Base-by-base conservation (phyloP, 768 basidiomycete species). In the Naganishia friedmannii region DNA sequence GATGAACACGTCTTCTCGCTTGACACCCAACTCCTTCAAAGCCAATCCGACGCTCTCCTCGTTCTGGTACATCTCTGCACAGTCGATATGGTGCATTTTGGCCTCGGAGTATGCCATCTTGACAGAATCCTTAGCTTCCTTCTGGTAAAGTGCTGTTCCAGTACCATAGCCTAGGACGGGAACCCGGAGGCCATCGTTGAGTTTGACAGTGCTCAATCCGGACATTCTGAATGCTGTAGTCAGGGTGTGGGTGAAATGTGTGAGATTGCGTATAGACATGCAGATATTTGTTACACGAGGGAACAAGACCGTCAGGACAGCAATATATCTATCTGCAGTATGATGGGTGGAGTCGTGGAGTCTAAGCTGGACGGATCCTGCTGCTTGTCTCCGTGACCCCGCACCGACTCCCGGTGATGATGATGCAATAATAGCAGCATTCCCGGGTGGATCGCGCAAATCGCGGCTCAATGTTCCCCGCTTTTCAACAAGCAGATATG, bases 1-100 rank as follows among this genome's bases (percentile, higher is more conserved):
- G 73, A 90, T 83, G 78, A 84, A 90, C 12, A 90, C 77, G 60
- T 76, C 60, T 54, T 79, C 76, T 31, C 80, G 53, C 2, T 74
- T 56, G 10, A 79, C 57, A 2, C 74, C 77, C 69, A 71, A 74
- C 29, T 74, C 56, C 48, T 73, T 72, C 26, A 83, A 65, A 0
- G 78, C 82, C 6, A 72, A 60, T 1, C 82, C 81, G 17, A 82
- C 73, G 9, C 73, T 74, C 5, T 65, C 71, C 55, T 78, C 77
- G 69, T 81, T 83, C 3, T 53, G 67, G 67, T 84, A 83, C 46
- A 70, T 77, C 70, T 8, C 80, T n/a, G 70, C 65, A 51, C 60
- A 71, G 19, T 67, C 66, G 48, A 66, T 67, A 48, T 53, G 53
- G 53, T 34, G 46, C 55, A 37, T 58, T 10, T 54, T 45, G 23